Evolutionary conservation across 345 rosid genomes (phyloP), one percentile per base, ranked within the genome.

Genomic region (Populus euphratica): DNA sequence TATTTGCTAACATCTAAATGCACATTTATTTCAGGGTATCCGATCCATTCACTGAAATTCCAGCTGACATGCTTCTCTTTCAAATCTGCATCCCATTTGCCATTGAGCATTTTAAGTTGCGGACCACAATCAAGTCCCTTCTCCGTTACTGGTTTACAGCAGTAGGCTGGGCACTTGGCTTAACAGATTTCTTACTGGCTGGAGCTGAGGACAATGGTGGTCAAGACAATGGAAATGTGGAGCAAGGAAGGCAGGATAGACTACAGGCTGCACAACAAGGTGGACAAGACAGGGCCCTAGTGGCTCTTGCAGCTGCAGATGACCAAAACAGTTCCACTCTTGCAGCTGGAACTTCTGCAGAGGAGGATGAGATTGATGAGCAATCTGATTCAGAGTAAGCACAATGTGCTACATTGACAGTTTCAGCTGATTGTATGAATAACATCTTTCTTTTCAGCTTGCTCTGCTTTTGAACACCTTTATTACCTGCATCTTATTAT

Each of bases 21-120:
- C 13, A 7, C 61, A 12, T 69, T 77, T 83, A 36, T 77, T 78
- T 76, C 96, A 96, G 98, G 82, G 95, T 96, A 49, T 91, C 99
- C 0, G 99, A 96, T 79, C 99, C 99, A 70, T 91, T 94, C 84
- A 96, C 99, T 12, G 99, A 96, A 86, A 94, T 96, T 78, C 99
- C 99, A 0, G 98, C 95, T 36, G 97, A 91, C 88, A 91, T 94
- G 95, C 99, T 96, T 75, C 91, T 96, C 73, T 94, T 96, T 79
- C 98, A 94, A 87, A 96, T 94, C 76, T 96, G 97, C 88, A 89
- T 92, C 73, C 99, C 97, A n/a, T 96, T 96, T 89, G 97, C 95
- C 47, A 83, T 94, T 76, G 92, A 94, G 83, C 97, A 96, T 86
- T 96, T 96, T 81, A 89, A 89, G 83, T 79, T 94, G 85, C 91